Evolutionary conservation across 73 alveolate genomes (phyloP).

Genomic region (Vitrella brassicaformis): DNA sequence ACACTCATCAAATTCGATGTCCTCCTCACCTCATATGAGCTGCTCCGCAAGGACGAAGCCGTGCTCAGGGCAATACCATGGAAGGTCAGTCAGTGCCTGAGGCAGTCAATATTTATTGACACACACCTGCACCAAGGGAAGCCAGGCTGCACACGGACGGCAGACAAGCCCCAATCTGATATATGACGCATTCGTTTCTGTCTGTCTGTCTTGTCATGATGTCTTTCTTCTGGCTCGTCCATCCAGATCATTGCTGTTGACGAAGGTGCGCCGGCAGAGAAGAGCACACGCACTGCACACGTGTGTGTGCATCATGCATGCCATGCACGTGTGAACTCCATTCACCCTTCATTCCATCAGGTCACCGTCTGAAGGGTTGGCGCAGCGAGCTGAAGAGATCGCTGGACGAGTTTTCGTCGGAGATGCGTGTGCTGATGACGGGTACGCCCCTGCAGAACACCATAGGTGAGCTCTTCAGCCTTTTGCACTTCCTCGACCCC

Average conservation of each 20-base stretch:
- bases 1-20: constrained; percentile 65
- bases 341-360: no score
- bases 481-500: constrained; percentile 4
- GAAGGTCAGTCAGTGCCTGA: constrained; percentile 11
- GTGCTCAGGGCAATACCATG: constrained; percentile 68
- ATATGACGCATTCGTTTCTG: no score
- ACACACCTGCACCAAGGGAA: no score
- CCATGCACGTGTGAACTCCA: no score
- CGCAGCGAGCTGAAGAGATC: background rate
- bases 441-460: constrained; percentile 14
- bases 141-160: no score
- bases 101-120: no score
- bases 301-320: no score
- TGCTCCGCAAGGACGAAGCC: constrained; percentile 78
- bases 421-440: background rate
- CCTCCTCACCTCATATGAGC: constrained; percentile 89
- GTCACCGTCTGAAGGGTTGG: background rate
- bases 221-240: background rate
- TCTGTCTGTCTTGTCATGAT: no score
- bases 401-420: background rate
- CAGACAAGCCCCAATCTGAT: no score
- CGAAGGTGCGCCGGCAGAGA: no score
- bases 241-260: background rate
- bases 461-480: constrained; percentile 1
- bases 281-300: no score